Base-by-base conservation (phyloP, 2,329 filamentous ascomycete species). In the Emericellopsis atlantica region DNA sequence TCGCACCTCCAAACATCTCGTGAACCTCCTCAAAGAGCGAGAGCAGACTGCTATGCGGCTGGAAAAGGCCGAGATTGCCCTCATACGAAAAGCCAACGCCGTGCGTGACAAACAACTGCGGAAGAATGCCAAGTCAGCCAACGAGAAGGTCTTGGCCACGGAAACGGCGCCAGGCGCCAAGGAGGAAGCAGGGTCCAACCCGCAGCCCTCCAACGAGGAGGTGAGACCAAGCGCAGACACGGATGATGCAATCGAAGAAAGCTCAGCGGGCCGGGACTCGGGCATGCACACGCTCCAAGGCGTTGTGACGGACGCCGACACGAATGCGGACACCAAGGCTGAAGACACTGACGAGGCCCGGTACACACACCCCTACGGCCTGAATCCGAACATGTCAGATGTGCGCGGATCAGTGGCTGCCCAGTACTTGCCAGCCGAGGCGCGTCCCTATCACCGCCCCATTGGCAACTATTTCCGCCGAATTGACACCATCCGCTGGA, bases 401-500 rank as follows among this genome's bases (percentile, higher is more conserved):
- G 57, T 66, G 4, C 57, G 63, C 36, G 64, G 64, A 23, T 66
- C 64, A 43, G 65, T 86, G 32, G 84, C 85, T 11, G 76, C 79
- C 12, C 81, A 79, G 48, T 94, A 84, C 79, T 66, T 95, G 32
- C 70, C 78, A 14, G 65, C 69, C 9, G 81, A 85, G 59, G 72
- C 87, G 50, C 76, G 88, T 35, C 88, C 88, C 2, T 79, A 81
- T 2, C 88, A 95, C 55, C 56, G 69, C 1, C 64, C 72, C 6
- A 59, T 92, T 18, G 75, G 74, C 14, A 69, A 84, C 37, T 74
- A 89, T 48, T 84, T 88, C 49, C 81, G 87, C 55, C 92, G 94
- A 59, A 89, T 95, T 14, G 92, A 98, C 62, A 92, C 88, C 0
- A 95, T 98, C 58, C 79, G 90, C 46, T 95, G 84, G 83, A 84